Base-by-base conservation (phyloP, 176 grass and related monocot genomes). In the Hsuehochloa calcarea region DNA sequence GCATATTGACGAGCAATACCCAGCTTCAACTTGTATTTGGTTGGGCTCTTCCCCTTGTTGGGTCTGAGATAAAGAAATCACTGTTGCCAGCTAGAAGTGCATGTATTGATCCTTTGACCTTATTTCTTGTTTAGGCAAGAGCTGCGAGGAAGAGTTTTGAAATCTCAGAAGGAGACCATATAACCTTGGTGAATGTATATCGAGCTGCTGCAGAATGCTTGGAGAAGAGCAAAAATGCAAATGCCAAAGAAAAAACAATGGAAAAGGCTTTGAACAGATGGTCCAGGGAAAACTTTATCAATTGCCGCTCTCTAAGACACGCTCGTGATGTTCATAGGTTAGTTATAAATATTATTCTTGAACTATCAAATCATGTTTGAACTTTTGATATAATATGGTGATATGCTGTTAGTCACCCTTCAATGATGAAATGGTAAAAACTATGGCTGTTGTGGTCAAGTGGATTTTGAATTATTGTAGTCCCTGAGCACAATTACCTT, bases 271-370 rank as follows among this genome's bases (percentile, higher is more conserved):
- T 98, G 75, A 90, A 85, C 65, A 98, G 85, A 83, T 98, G 96
- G 93, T 98, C 91, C 80, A 88, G 85, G 68, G 96, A 95, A 22
- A 98, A 98, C 75, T 93, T 90, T 60, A 98, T 98, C 76, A 98
- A 98, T 66, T 89, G 75, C 19, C 78, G 89, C 4, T 93, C 93
- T 74, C 68, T 95, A 79, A 89, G 83, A 71, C 89, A 95, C 67
- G 91, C 91, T 73, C 85, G 72, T 20, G 93, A 95, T 75, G 90
- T 98, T 86, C 91, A 98, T 68, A 95, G 93, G 93, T 98, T 85
- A 15, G 46, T 49, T 49, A 12, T 2, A 49, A 3, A 49, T 12
- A 12, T 49, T 49, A 12, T 1, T 45, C 3, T 0, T 45, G 4
- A 12, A 49, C 46, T 15, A 49, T 0, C 12, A 12, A 38, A 66